phyloP scores from a whole-genome alignment of 1,139 yeast species.

The Nematodospora anomalae region DNA sequence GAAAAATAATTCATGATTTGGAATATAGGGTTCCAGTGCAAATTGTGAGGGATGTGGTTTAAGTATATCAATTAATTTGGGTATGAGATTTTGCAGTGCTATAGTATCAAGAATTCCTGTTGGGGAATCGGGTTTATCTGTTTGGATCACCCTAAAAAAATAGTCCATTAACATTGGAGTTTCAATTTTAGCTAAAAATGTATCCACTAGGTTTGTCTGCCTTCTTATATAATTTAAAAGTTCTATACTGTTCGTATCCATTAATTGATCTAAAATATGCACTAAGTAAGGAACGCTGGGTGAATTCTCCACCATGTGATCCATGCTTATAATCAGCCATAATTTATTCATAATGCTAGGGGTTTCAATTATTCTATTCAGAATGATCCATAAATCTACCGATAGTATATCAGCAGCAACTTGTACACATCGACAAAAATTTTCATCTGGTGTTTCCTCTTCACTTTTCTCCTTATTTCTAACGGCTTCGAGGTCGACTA shows the following conservation, averaged over 20 bases:
- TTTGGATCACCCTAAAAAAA: constrained; percentile 58
- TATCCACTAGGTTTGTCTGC: constrained; percentile 53
- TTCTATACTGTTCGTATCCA: constrained; percentile 49
- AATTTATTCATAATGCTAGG: constrained; percentile 42
- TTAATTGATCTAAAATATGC: constrained; percentile 45
- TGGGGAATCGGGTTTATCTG: constrained; percentile 65
- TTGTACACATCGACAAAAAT: constrained; percentile 41
- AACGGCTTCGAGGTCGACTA: constrained; percentile 15
- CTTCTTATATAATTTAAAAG: constrained; percentile 54
- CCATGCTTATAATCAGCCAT: constrained; percentile 44
- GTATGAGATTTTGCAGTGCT: constrained; percentile 50
- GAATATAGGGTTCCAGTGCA: constrained; percentile 22
- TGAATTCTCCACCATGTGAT: constrained; percentile 37
- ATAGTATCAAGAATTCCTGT: constrained; percentile 60
- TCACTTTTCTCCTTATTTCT: constrained; percentile 18
- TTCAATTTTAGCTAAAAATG: constrained; percentile 54
- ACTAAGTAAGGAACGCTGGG: constrained; percentile 44
- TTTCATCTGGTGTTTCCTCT: constrained; percentile 36
- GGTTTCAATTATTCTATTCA: constrained; percentile 46
- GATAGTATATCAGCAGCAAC: constrained; percentile 45
- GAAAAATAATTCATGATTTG: constrained; percentile 47
- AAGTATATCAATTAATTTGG: constrained; percentile 52
- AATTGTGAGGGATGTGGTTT: constrained; percentile 45
- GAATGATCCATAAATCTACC: constrained; percentile 45
- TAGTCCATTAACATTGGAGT: constrained; percentile 60